These are phyloP conservation scores for Picea engelmannii DNA, from an alignment of 83 land plant genomes.

Conservation along the genomic window DNA sequence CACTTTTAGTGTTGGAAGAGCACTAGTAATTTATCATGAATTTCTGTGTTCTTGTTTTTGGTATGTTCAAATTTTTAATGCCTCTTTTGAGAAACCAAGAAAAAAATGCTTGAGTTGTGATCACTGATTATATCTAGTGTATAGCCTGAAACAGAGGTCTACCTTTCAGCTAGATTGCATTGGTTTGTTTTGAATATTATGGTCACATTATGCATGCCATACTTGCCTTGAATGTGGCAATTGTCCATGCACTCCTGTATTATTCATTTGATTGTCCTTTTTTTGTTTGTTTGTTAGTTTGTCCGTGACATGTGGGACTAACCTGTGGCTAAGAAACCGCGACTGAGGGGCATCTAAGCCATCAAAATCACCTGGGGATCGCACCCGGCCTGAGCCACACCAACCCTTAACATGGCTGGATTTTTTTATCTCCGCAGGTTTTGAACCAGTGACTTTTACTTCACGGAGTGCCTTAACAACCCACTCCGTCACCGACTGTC, in stretches of 20 bases:
- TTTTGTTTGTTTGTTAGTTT: too few species aligned
- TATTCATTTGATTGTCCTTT: background rate
- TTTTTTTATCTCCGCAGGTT: too few species aligned
- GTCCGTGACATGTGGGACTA: too few species aligned
- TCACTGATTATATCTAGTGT: background rate
- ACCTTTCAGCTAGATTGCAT: too few species aligned
- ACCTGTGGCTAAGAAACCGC: too few species aligned
- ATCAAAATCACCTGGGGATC: too few species aligned
- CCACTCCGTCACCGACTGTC: too few species aligned
- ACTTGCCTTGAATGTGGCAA: background rate
- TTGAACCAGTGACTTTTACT: too few species aligned
- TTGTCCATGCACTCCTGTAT: background rate
- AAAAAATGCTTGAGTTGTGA: background rate
- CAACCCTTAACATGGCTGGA: too few species aligned
- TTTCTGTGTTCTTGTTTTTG: background rate
- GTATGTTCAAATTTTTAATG: background rate
- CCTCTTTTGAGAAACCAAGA: background rate
- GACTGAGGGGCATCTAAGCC: too few species aligned
- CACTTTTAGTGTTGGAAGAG: background rate
- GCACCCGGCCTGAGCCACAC: too few species aligned
- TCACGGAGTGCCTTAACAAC: too few species aligned
- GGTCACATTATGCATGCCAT: background rate
- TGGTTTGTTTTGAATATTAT: background rate
- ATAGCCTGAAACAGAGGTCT: background rate
- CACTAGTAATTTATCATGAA: background rate